These are phyloP conservation scores for Russula griseocarnosa DNA, from an alignment of 768 basidiomycete genomes.

Conservation along the genomic window DNA sequence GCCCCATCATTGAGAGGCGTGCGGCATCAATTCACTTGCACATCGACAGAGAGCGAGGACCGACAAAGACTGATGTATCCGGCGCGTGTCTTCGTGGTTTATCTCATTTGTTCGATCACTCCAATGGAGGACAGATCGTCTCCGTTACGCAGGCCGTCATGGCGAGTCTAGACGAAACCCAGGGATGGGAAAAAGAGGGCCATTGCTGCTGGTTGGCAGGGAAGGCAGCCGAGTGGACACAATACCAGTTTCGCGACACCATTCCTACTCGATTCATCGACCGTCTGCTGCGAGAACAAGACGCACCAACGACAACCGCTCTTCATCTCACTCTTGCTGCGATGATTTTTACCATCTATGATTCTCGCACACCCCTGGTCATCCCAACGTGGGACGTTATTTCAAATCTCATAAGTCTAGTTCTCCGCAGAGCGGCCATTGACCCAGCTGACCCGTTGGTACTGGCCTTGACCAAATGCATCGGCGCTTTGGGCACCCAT, in stretches of 20 bases:
- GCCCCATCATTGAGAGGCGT: conserved; percentile 73
- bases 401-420: conserved; percentile 67
- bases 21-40: conserved; percentile 89
- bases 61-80: conserved; percentile 66
- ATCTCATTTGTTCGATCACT: conserved; percentile 67
- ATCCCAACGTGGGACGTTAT: conserved; percentile 91
- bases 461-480: conserved; percentile 64
- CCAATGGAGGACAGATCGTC: conserved; percentile 70
- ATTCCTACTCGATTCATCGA: conserved; percentile 84
- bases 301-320: conserved; percentile 43
- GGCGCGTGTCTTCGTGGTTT: conserved; percentile 69
- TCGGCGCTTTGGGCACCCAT: conserved; percentile 81
- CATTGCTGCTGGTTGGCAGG: conserved; percentile 83
- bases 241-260: conserved; percentile 90
- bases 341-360: conserved; percentile 84
- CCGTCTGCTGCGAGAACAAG: conserved; percentile 60
- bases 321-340: conserved; percentile 60
- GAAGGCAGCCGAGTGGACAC: conserved; percentile 79
- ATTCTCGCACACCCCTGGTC: conserved; percentile 73
- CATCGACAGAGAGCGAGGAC: conserved; percentile 83
- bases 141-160: conserved; percentile 69
- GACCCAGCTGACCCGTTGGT: conserved; percentile 63
- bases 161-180: conserved; percentile 56
- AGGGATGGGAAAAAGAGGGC: conserved; percentile 61
- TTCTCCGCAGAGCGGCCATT: conserved; percentile 64